A percentile compares a stretch with the other conserved stretches of the same genome.
These are phyloP conservation scores for Nepenthes mirabilis DNA, from an alignment of 148 eudicot species.

Conservation along the genomic window DNA sequence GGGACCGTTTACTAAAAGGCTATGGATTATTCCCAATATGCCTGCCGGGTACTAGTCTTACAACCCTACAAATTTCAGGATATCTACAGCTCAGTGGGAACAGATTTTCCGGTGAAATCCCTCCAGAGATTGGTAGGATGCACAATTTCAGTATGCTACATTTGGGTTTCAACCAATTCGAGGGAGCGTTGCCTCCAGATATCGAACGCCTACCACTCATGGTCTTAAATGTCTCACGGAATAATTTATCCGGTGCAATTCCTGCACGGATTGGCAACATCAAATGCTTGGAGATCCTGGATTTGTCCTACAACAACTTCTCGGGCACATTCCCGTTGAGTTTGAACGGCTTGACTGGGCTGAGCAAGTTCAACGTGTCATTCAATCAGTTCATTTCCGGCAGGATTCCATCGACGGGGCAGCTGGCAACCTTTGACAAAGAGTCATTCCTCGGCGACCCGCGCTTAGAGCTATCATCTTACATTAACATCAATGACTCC, in stretches of 20 bases:
- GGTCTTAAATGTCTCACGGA: constrained; percentile 55
- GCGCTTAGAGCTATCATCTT: constrained; percentile 41
- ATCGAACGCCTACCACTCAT: constrained; percentile 46
- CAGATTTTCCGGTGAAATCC: constrained; percentile 51
- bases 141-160: constrained; percentile 70
- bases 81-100: constrained; percentile 76
- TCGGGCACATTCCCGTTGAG: constrained; percentile 67
- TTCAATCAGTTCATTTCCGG: constrained; percentile 68
- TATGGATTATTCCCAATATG: constrained; percentile 70
- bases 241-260: constrained; percentile 50
- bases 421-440: constrained; percentile 69
- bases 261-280: constrained; percentile 49
- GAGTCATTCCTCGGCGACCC: constrained; percentile 70
- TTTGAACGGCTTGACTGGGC: constrained; percentile 39
- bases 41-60: constrained; percentile 24
- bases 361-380: constrained; percentile 79
- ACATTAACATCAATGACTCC: constrained; percentile 26
- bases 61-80: constrained; percentile 45
- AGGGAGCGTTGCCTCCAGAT: constrained; percentile 51
- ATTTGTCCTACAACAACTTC: constrained; percentile 77
- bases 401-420: constrained; percentile 63
- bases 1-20: constrained; percentile 74
- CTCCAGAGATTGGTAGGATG: constrained; percentile 66
- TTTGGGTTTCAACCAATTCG: constrained; percentile 44
- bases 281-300: constrained; percentile 67